Percentiles rank a stretch among this genome's conserved stretches.
Evolutionary conservation across 257 asterid species (phyloP).

Genomic region (Gynochthodes officinalis): DNA sequence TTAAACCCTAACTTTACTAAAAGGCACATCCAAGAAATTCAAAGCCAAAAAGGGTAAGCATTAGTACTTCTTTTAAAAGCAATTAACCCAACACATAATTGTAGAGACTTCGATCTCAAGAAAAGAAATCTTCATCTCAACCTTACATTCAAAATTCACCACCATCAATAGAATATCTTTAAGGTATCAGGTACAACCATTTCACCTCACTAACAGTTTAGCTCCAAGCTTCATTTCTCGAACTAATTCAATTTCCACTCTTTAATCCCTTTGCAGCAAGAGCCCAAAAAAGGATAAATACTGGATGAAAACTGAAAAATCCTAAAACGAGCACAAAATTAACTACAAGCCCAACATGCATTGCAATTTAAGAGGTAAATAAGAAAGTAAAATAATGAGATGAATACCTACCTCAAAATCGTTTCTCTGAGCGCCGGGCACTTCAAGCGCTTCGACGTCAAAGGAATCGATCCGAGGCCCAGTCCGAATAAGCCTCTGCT

Average conservation of each 20-base stretch:
- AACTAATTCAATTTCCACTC: neutral
- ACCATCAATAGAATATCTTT: too few relatives aligned
- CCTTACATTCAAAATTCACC: too few relatives aligned
- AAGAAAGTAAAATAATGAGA: neutral
- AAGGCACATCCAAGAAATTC: neutral
- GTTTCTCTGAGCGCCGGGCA: constrained; percentile 76
- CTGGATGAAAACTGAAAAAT: neutral
- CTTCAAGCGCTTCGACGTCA: constrained; percentile 94
- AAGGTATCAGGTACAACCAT: too few relatives aligned
- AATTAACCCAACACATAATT: neutral
- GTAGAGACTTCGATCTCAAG: neutral
- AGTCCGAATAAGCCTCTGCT: constrained; percentile 86
- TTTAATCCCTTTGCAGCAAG: neutral
- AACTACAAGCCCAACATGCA: neutral
- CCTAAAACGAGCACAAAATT: neutral
- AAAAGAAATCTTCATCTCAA: too few relatives aligned
- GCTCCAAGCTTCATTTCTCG: neutral
- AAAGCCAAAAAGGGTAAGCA: neutral
- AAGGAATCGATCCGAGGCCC: constrained; percentile 96
- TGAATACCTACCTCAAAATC: constrained; percentile 65
- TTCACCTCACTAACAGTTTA: too few relatives aligned
- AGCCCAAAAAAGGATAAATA: neutral
- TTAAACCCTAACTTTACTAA: neutral
- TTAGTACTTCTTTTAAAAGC: neutral
- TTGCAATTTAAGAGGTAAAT: neutral